These are phyloP conservation scores for Pseudodiploospora longispora DNA, from an alignment of 2,329 filamentous ascomycete genomes.

Conservation along the genomic window DNA sequence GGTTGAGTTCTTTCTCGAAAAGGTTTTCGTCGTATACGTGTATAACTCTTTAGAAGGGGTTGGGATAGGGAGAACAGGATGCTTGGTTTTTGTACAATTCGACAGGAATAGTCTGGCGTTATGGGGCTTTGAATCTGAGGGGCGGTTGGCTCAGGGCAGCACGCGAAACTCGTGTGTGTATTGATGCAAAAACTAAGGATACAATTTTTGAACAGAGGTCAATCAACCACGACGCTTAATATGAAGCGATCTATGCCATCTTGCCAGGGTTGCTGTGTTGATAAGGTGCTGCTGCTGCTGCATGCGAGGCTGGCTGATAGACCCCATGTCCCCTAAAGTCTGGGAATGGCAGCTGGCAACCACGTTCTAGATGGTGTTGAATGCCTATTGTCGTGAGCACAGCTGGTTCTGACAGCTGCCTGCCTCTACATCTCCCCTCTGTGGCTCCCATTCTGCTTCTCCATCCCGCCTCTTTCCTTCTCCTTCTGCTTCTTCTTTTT, in stretches of 20 bases:
- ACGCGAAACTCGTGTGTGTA: too few species aligned
- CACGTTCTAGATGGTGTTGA: too few species aligned
- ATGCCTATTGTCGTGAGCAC: not conserved
- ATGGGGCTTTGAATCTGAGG: not conserved
- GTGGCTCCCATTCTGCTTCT: slow-evolving; percentile 3
- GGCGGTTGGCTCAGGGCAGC: too few species aligned
- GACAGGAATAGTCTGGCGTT: slow-evolving; percentile 1
- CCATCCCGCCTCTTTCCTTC: slow-evolving; percentile 7
- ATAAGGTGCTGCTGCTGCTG: not conserved
- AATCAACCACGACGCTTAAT: not conserved
- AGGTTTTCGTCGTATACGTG: not conserved
- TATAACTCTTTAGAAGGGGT: not conserved
- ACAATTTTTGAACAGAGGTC: not conserved
- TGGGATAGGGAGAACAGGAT: too few species aligned
- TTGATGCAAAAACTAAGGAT: not conserved
- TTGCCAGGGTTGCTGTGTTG: not conserved
- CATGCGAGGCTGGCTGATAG: too few species aligned
- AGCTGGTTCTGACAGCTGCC: slow-evolving; percentile 1
- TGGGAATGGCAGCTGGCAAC: not conserved
- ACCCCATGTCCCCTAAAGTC: not conserved
- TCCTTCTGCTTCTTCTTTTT: slow-evolving; percentile 1
- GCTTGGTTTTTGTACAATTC: not conserved
- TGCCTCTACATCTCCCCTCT: slow-evolving; percentile 1
- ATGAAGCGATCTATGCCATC: not conserved
- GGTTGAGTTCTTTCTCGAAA: not conserved